These are phyloP conservation scores for Colletotrichum sp. DNA, from an alignment of 2,329 filamentous ascomycete genomes.

Conservation along the genomic window DNA sequence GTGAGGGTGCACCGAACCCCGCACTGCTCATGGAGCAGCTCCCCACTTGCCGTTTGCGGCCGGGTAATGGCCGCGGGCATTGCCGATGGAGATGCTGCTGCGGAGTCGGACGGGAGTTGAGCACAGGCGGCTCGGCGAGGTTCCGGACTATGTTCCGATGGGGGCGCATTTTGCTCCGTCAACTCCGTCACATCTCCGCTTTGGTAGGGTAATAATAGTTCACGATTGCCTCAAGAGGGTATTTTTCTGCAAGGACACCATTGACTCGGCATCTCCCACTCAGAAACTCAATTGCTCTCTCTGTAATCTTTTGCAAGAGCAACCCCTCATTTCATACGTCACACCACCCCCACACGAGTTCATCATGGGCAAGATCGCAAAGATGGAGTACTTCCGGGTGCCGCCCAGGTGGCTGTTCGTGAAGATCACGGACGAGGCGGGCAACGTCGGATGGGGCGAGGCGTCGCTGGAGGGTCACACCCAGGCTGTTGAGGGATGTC, in stretches of 20 bases:
- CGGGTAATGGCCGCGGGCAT: background rate
- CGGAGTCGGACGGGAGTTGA: background rate
- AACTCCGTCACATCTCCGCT: conserved; percentile 7
- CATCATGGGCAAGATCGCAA: conserved; percentile 66
- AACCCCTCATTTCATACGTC: background rate
- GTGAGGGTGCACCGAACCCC: conserved; percentile 10
- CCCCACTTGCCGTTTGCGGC: background rate
- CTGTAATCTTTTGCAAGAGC: background rate
- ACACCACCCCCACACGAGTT: background rate
- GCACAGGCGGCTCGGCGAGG: background rate
- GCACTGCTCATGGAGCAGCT: background rate
- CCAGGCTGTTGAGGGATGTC: conserved; percentile 74
- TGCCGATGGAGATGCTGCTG: background rate
- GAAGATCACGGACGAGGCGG: conserved; percentile 73
- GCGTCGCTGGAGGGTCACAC: conserved; percentile 77
- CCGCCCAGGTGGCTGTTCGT: conserved; percentile 80
- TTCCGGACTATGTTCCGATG: conserved; percentile 12
- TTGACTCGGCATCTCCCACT: background rate
- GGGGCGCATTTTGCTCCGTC: background rate
- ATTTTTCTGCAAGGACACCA: background rate
- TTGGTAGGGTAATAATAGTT: background rate
- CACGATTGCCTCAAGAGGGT: conserved; percentile 9
- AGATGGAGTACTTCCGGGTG: conserved; percentile 76
- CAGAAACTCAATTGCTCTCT: background rate
- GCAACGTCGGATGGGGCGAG: conserved; percentile 74